Evolutionary conservation across 805 yeast species (phyloP), one percentile per base, ranked within the genome.

Genomic region (Starmerella davenportii): DNA sequence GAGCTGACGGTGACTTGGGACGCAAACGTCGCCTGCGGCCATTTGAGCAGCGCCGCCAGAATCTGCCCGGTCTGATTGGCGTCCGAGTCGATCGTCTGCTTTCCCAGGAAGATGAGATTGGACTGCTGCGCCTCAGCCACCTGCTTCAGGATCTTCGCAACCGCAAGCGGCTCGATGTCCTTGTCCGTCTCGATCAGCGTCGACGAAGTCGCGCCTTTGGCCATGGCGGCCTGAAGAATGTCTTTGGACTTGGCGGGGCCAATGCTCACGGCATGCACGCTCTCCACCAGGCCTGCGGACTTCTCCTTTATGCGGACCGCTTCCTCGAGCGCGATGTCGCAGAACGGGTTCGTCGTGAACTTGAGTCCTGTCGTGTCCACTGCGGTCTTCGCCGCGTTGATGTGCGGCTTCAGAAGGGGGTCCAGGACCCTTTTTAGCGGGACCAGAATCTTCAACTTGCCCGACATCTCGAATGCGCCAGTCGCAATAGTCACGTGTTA

Each of bases 1-100:
- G 66, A 69, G 30, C 63, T 59, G 17, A 82, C 57, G 32, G 68
- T 77, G 28, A 87, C 87, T 56, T 80, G 78, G 35, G 90, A 77
- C 5, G 95, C 95, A 54, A 82, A 80, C 25, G 95, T 87, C 25
- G 94, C 95, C 52, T 85, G 95, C 16, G 95, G 92, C 96, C 96
- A 87, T 53, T 75, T 72, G 59, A 87, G 68, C 43, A 87, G 63
- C 8, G 94, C 95, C 2, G 95, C 96, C 39, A 90, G 69, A 74
- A 90, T 82, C 60, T 85, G 96, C 21, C 96, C 98, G 13, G 95
- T 85, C 60, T 85, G 94, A 58, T 81, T 82, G 33, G 81, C 66
- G 54, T 90, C 99, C 50, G 84, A 92, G 60, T 90, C 99, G 51
- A 90, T 85, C 30, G 96, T 82, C 61, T 90, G 98, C 57, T 90